These are phyloP conservation scores for Colletotrichum spaethianum DNA, from an alignment of 2,329 filamentous ascomycete species.

Conservation along the genomic window DNA sequence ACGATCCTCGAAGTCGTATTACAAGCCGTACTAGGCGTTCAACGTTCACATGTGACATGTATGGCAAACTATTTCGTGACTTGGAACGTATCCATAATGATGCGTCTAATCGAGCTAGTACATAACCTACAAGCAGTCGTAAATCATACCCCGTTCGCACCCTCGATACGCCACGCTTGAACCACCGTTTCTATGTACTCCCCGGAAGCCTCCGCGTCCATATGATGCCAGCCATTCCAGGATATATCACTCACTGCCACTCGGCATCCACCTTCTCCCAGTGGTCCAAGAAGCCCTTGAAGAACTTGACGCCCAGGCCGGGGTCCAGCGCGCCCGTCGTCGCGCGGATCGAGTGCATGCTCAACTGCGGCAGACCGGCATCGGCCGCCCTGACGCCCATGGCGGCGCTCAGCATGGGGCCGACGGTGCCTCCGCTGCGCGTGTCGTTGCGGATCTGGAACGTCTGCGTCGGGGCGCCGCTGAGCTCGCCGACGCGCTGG, in stretches of 20 bases:
- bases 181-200: neutral
- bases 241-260: slow-evolving; percentile 66
- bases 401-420: slow-evolving; percentile 85
- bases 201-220: neutral
- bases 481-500: slow-evolving; percentile 82
- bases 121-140: slow-evolving; percentile 31
- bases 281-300: slow-evolving; percentile 89
- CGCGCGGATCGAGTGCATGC: slow-evolving; percentile 93
- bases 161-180: slow-evolving; percentile 21
- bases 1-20: neutral
- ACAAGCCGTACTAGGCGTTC: neutral
- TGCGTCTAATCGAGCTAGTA: slow-evolving; percentile 26
- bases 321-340: slow-evolving; percentile 90
- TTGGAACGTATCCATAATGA: neutral
- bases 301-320: slow-evolving; percentile 88
- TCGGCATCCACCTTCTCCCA: slow-evolving; percentile 89
- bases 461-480: slow-evolving; percentile 80
- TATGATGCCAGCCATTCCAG: neutral
- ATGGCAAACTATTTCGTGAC: too few relatives aligned
- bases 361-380: slow-evolving; percentile 90
- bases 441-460: slow-evolving; percentile 98
- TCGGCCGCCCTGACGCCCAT: slow-evolving; percentile 90
- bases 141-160: slow-evolving; percentile 8
- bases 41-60: too few relatives aligned
- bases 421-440: slow-evolving; percentile 92